Evolutionary conservation across 2,329 filamentous ascomycete species (phyloP).

Genomic region (Aureobasidium sp.): DNA sequence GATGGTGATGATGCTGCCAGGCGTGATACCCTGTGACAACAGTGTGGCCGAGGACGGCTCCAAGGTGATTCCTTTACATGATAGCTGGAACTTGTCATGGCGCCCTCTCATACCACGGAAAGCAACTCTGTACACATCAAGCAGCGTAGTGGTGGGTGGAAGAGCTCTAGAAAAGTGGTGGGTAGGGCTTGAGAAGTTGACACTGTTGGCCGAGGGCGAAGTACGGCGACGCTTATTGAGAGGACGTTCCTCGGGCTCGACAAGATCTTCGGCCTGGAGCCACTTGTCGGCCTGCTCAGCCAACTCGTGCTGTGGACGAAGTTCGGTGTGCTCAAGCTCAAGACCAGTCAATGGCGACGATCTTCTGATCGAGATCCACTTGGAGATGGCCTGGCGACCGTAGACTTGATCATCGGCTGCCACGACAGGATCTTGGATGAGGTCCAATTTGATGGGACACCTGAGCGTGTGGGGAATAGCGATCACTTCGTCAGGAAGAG

Average conservation of each 20-base stretch:
- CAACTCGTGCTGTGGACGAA: conserved; percentile 22
- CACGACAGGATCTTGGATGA: conserved; percentile 31
- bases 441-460: conserved; percentile 30
- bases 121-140: conserved; percentile 25
- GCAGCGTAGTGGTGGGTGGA: conserved; percentile 8
- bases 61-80: conserved; percentile 13
- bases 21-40: neutral
- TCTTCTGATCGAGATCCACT: conserved; percentile 30
- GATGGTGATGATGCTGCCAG: conserved; percentile 19
- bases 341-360: conserved; percentile 31
- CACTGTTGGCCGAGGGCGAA: neutral
- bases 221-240: conserved; percentile 1
- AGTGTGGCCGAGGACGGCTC: conserved; percentile 3
- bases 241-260: neutral
- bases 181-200: conserved; percentile 19
- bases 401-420: conserved; percentile 31
- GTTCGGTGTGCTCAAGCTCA: conserved; percentile 20
- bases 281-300: conserved; percentile 24
- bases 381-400: conserved; percentile 29
- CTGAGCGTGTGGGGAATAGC: conserved; percentile 23
- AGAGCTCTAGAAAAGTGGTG: conserved; percentile 19
- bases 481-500: conserved; percentile 19
- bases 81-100: conserved; percentile 25
- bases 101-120: conserved; percentile 26
- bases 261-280: conserved; percentile 20